A percentile compares a stretch with the other conserved stretches of the same genome.
phyloP scores from a whole-genome alignment of 768 basidiomycete species.

The Cystoderma amianthinum region DNA sequence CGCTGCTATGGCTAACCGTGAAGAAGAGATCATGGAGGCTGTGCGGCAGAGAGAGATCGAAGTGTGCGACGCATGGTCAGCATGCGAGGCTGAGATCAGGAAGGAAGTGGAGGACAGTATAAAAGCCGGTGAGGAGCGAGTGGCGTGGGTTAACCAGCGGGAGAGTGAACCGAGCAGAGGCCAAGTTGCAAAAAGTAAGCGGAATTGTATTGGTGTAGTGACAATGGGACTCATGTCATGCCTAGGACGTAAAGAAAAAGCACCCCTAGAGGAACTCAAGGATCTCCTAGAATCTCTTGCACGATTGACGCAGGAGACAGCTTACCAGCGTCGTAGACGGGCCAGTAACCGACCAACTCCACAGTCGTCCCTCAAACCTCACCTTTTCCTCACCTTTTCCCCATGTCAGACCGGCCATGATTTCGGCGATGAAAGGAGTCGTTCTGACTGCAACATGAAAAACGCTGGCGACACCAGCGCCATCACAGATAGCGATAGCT shows the following conservation, averaged over 20 bases:
- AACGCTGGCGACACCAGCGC: slow-evolving; percentile 71
- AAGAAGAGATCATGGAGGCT: slow-evolving; percentile 67
- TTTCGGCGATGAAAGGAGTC: slow-evolving; percentile 32
- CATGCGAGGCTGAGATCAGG: slow-evolving; percentile 42
- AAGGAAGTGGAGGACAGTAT: slow-evolving; percentile 40
- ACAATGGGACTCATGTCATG: slow-evolving; percentile 26
- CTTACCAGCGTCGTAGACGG: slow-evolving; percentile 13
- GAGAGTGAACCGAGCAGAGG: slow-evolving; percentile 49
- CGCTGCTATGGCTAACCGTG: slow-evolving; percentile 52
- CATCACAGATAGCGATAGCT: slow-evolving; percentile 64
- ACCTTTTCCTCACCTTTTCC: too few species aligned
- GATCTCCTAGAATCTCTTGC: slow-evolving; percentile 52
- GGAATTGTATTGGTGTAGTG: slow-evolving; percentile 41
- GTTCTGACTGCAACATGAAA: too few species aligned
- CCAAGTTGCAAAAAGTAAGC: slow-evolving; percentile 37
- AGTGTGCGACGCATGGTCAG: slow-evolving; percentile 51
- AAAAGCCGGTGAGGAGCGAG: slow-evolving; percentile 43
- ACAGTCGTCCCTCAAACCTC: slow-evolving; percentile 28
- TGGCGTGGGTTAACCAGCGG: slow-evolving; percentile 39
- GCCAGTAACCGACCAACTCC: slow-evolving; percentile 16
- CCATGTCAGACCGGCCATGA: slow-evolving; percentile 27
- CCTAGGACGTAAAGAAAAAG: slow-evolving; percentile 37
- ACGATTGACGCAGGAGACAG: slow-evolving; percentile 16
- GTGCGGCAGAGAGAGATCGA: slow-evolving; percentile 60
- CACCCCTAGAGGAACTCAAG: slow-evolving; percentile 71